phyloP scores from a whole-genome alignment of 352 stramenopile genomes.

The Phytophthora palmivora region DNA sequence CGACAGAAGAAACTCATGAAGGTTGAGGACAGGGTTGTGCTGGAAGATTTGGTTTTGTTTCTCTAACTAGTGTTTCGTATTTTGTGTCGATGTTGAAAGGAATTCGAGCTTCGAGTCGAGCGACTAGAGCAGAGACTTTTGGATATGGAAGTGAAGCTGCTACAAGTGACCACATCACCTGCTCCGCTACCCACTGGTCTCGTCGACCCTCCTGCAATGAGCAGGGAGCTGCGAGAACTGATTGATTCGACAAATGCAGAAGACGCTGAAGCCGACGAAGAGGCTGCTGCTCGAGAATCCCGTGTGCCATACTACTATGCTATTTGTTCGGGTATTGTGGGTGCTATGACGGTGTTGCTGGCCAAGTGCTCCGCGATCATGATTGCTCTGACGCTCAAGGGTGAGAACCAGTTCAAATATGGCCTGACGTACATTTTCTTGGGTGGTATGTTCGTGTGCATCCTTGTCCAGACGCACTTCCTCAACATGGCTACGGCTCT shows the following conservation, averaged over 20 bases:
- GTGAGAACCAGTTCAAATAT: constrained; percentile 89
- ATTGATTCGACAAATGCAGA: constrained; percentile 35
- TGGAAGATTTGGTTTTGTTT: background rate
- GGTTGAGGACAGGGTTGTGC: constrained; percentile 22
- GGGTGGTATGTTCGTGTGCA: constrained; percentile 86
- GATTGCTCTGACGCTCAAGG: constrained; percentile 83
- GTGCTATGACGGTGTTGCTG: constrained; percentile 83
- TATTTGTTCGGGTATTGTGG: constrained; percentile 87
- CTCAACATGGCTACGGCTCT: constrained; percentile 87
- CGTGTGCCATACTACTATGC: constrained; percentile 88
- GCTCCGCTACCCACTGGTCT: constrained; percentile 22
- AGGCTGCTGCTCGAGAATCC: constrained; percentile 40
- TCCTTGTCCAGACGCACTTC: constrained; percentile 89
- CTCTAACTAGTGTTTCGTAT: constrained; percentile 2
- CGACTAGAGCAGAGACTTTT: constrained; percentile 72
- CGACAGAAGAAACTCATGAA: constrained; percentile 87
- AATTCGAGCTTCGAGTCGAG: constrained; percentile 73
- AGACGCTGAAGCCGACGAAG: constrained; percentile 42
- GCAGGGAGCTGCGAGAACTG: constrained; percentile 41
- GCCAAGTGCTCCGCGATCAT: constrained; percentile 89
- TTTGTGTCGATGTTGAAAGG: constrained; percentile 20
- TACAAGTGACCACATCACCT: constrained; percentile 41
- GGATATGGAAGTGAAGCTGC: constrained; percentile 68
- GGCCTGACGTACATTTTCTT: constrained; percentile 87
- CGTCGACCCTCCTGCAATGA: constrained; percentile 31